Base-by-base conservation (phyloP, 176 grass and related monocot species). In the Avena eriantha region DNA sequence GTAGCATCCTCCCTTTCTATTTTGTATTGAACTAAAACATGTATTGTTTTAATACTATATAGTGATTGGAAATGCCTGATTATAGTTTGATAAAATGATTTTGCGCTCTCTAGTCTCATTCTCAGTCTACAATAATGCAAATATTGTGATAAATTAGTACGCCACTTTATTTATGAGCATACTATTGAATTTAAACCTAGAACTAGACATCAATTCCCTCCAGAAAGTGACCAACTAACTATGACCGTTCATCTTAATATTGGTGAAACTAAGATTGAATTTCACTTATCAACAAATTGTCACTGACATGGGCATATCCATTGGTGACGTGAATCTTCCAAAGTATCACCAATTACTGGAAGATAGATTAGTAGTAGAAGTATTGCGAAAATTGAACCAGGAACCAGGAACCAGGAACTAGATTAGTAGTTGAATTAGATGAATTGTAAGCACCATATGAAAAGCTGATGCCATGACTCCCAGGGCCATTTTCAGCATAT, bases 131-230 rank as follows among this genome's bases (percentile, higher is more conserved):
- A 66, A 15, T 16, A 66, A 33, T 33, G 63, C 26, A 33, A 66
- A 66, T 66, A 66, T 3, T 66, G 63, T 33, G 63, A 16, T 66
- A 66, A 66, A 66, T 66, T 66, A 66, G 63, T 23, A 66, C 33
- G 63, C 1, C 29, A 66, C 63, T 66, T 33, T 66, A 65, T 31
- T 22, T 65, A 34, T 66, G 33, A 66, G 14, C 63, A 33, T 66
- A 66, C 63, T 66, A 66, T 7, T 66, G 13, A 11, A 34, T 34
- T 66, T 66, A 66, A 33, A 33, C 63, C 63, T 33, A 66, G 26
- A 33, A 31, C 12, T 65, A 31, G 26, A 31, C 12, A 66, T 66
- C 4, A 29, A n/a, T 33, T 66, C 14, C 63, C 14, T 16, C 5
- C 6, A 66, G 63, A 34, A 66, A 34, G 29, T 66, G 63, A 5